These are phyloP conservation scores for Xylaria digitata DNA, from an alignment of 2,329 filamentous ascomycete genomes.

Conservation along the genomic window DNA sequence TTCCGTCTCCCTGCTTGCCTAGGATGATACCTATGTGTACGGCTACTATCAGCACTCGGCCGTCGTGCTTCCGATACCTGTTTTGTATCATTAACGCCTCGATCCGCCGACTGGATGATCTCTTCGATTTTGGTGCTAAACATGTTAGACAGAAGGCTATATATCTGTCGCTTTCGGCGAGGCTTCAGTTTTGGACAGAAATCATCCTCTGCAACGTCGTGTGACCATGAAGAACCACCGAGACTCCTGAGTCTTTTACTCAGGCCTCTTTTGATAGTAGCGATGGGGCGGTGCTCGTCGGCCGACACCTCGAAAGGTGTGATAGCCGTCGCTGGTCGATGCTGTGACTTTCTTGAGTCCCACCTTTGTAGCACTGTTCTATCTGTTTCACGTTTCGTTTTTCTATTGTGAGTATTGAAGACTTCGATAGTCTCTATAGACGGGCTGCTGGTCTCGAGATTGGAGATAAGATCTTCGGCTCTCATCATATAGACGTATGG, in stretches of 20 bases:
- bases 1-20: conserved; percentile 3
- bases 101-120: conserved; percentile 5
- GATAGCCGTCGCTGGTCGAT: conserved; percentile 1
- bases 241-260: not conserved
- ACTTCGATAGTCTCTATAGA: conserved; percentile 28
- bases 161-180: conserved; percentile 16
- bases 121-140: conserved; percentile 16
- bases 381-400: not conserved
- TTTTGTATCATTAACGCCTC: not conserved
- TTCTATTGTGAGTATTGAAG: conserved; percentile 15
- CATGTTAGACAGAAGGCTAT: conserved; percentile 5
- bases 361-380: not conserved
- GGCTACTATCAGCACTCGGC: not conserved
- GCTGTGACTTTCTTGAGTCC: conserved; percentile 10
- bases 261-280: conserved; percentile 9
- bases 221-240: not conserved
- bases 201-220: not conserved
- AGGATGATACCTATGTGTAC: not conserved
- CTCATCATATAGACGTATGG: conserved; percentile 27
- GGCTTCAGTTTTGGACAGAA: not conserved
- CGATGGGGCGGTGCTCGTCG: not conserved
- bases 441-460: conserved; percentile 25
- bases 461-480: conserved; percentile 27
- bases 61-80: not conserved
- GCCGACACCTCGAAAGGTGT: not conserved